Percentiles rank a stretch among this genome's conserved stretches.
Evolutionary conservation across 352 stramenopile genomes (phyloP).

Genomic region (Phytophthora citrophthora): DNA sequence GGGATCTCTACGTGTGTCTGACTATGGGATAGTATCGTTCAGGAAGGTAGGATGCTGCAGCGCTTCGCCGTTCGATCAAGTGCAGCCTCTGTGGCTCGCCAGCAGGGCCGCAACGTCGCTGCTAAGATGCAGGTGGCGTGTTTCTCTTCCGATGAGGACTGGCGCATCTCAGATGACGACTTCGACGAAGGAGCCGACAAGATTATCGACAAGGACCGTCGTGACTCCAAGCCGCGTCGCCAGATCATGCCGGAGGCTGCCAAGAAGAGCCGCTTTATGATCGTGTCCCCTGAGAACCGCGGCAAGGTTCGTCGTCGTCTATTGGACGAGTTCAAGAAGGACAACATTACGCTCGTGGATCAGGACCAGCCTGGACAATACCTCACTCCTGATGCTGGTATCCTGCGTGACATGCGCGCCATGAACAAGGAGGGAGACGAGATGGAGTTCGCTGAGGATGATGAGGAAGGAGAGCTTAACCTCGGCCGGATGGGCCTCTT

Average conservation of each 20-base stretch:
- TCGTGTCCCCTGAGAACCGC: conserved; percentile 73
- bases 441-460: conserved; percentile 71
- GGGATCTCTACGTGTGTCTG: background rate
- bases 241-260: conserved; percentile 79
- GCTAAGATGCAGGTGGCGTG: conserved; percentile 45
- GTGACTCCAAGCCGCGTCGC: conserved; percentile 61
- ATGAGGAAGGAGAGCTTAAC: conserved; percentile 70
- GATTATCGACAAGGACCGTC: conserved; percentile 74
- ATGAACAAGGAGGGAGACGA: conserved; percentile 78
- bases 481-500: conserved; percentile 71
- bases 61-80: conserved; percentile 58
- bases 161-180: conserved; percentile 50
- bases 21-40: conserved; percentile 1
- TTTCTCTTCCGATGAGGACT: conserved; percentile 67
- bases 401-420: conserved; percentile 68
- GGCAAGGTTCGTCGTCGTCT: conserved; percentile 79
- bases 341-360: conserved; percentile 68
- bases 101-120: conserved; percentile 27
- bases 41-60: conserved; percentile 56
- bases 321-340: conserved; percentile 83
- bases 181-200: conserved; percentile 75
- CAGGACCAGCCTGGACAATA: conserved; percentile 50
- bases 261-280: conserved; percentile 80
- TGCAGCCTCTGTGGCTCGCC: conserved; percentile 34
- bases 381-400: conserved; percentile 60